These are phyloP conservation scores for Pythium aristosporum DNA, from an alignment of 352 stramenopile genomes.

Conservation along the genomic window DNA sequence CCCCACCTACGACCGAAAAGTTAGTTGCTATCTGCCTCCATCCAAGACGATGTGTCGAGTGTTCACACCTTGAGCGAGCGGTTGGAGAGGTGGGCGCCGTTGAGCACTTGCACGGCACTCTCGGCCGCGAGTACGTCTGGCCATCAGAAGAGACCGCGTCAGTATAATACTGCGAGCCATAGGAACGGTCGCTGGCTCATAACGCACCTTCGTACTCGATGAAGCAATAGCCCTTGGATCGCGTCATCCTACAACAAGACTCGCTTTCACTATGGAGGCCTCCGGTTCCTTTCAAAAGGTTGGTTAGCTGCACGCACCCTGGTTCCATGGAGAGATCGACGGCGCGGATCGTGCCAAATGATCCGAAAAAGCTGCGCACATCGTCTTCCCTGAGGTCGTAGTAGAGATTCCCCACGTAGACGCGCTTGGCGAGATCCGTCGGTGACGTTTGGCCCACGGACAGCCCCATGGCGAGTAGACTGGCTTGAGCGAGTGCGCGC, in stretches of 20 bases:
- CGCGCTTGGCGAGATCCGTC: conserved; percentile 59
- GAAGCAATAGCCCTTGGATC: conserved; percentile 83
- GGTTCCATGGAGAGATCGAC: conserved; percentile 80
- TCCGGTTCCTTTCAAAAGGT: background rate
- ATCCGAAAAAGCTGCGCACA: conserved; percentile 60
- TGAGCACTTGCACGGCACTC: conserved; percentile 76
- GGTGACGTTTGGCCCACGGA: conserved; percentile 45
- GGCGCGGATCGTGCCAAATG: conserved; percentile 67
- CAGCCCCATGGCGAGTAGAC: conserved; percentile 61
- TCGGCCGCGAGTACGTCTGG: conserved; percentile 74
- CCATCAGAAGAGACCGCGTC: background rate
- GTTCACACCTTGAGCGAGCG: conserved; percentile 50
- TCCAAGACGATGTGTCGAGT: background rate
- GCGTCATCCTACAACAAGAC: conserved; percentile 35
- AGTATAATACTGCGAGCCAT: background rate
- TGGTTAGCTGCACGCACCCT: conserved; percentile 32
- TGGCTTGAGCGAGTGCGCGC: conserved; percentile 63
- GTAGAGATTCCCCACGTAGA: conserved; percentile 83
- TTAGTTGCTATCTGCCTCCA: background rate
- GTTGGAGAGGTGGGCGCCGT: conserved; percentile 60
- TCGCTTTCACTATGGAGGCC: background rate
- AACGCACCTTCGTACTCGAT: conserved; percentile 64
- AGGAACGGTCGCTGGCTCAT: background rate
- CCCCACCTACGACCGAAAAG: conserved; percentile 41
- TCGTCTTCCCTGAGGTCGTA: conserved; percentile 84